Evolutionary conservation across 495 filamentous ascomycete genomes (phyloP), one percentile per base, ranked within the genome.

Genomic region (Aeminium ludgeri): DNA sequence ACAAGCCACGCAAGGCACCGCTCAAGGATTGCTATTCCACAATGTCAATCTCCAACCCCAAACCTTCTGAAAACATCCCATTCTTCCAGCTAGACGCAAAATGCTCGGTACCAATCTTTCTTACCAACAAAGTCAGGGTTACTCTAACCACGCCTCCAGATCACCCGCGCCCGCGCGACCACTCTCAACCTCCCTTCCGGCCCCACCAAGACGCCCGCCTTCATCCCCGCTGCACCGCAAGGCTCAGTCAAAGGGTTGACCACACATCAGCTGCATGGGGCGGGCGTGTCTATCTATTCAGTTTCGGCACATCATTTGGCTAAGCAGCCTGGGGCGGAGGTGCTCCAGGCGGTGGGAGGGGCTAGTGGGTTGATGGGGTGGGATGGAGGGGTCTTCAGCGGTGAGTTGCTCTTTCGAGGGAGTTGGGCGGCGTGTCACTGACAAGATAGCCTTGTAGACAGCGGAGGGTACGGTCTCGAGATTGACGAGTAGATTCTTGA

Each of bases 211-310:
- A 70, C 95, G 10, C 89, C 89, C 1, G 74, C 95, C 17, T 99
- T 96, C 60, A 96, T 96, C 86, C 89, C 89, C 13, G 89, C 96
- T 20, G 89, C 91, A 13, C 96, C 89, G n/a, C 89, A 99, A 60
- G 89, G 82, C 0, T 86, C 87, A 0, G 64, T 99, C 23, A 99
- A 99, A 57, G 89, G 89, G 20, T 62, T 99, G 40, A 95, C 89
- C 20, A 83, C 86, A 1, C 79, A 87, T 47, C 89, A 99, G 51
- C 64, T 99, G 16, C 83, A 86, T 47, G 68, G 77, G 27, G 87
- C 85, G 0, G 79, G 84, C 33, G 96, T 91, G 52, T 74, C 82
- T 49, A 67, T 99, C 11, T 96, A 86, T 55, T 65, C 96, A 43
- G 96, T 96, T 58, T 96, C 96, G 56, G 95, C 89, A 17, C 96